phyloP scores from a whole-genome alignment of 2,329 filamentous ascomycete genomes.

The Neopestalotiopsis sp. region DNA sequence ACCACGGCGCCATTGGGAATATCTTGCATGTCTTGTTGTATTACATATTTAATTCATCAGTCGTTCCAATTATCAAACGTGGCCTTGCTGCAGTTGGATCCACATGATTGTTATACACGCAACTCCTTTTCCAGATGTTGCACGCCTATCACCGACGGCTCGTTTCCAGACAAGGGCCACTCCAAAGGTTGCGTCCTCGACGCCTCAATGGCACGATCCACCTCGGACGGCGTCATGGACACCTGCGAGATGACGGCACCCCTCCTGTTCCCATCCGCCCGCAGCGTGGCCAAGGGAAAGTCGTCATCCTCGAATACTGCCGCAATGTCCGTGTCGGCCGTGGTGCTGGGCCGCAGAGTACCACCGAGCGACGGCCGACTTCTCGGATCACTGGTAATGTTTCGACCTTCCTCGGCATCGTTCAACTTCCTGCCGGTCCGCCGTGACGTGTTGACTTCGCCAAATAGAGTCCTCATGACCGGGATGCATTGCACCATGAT shows the following conservation, averaged over 20 bases:
- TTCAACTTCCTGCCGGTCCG: not conserved
- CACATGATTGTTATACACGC: too few relatives aligned
- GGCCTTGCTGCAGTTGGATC: too few relatives aligned
- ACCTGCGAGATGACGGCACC: not conserved
- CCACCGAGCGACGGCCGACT: not conserved
- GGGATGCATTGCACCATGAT: slow-evolving; percentile 20
- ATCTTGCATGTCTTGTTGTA: too few relatives aligned
- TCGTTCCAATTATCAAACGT: too few relatives aligned
- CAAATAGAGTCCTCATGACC: slow-evolving; percentile 14
- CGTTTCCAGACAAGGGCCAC: slow-evolving; percentile 10
- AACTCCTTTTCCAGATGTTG: not conserved
- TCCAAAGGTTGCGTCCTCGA: slow-evolving; percentile 10
- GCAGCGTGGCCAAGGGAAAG: not conserved
- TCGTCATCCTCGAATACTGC: not conserved
- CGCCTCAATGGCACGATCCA: slow-evolving; percentile 12
- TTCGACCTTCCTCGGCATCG: slow-evolving; percentile 11
- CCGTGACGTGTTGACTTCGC: not conserved
- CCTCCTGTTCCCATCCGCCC: not conserved
- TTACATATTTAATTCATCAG: too few relatives aligned
- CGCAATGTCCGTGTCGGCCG: not conserved
- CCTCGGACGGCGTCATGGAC: slow-evolving; percentile 11
- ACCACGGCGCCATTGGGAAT: too few relatives aligned
- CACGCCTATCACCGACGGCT: slow-evolving; percentile 1
- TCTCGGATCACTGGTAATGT: not conserved
- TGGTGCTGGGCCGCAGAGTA: slow-evolving; percentile 1